Base-by-base conservation (phyloP, 2,329 filamentous ascomycete species). In the Chalaropsis ovoidea region DNA sequence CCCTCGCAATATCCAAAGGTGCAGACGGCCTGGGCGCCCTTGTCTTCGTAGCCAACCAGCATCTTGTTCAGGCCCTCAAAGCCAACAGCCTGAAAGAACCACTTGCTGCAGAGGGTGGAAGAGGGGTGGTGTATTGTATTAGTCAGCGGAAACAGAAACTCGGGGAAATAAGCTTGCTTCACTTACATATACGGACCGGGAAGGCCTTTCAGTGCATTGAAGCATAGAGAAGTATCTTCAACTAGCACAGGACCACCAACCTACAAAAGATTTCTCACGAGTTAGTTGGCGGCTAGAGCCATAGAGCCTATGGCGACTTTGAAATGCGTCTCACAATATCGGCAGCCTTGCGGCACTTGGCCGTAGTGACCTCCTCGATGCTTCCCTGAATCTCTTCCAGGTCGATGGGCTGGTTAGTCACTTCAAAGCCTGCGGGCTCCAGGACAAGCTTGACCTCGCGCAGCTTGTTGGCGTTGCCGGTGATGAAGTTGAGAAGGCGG, bases 171-270 rank as follows among this genome's bases (percentile, higher is more conserved):
- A 17, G 52, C 17, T 17, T 56, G 24, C 22, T 22, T 17, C 49
- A 77, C 84, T 70, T 80, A 95, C 93, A 99, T 95, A 75, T 99
- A 99, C 49, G 93, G 90, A 1, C 94, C 94, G 1, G 94, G 94
- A 39, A 99, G 81, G n/a, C 91, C 92, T 67, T 89, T 85, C 68
- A 96, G 82, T 22, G 93, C 92, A 73, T 89, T 87, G 74, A 96
- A 99, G 78, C 91, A 95, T 61, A 99, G 81, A 70, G 91, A 91
- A 17, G 94, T 99, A 76, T 99, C 94, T 77, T 99, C 94, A 11
- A 96, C 93, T 47, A 99, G 80, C 8, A 96, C 94, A 2, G 95
- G 92, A 0, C 91, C 91, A 71, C 87, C 80, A 61, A 94, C 77
- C 90, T 95, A 27, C 45, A 17, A 66, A 42, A 24, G 39, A 39